Conservation (phyloP, 345 rosid genomes). For the Reutealis trisperma region DNA sequence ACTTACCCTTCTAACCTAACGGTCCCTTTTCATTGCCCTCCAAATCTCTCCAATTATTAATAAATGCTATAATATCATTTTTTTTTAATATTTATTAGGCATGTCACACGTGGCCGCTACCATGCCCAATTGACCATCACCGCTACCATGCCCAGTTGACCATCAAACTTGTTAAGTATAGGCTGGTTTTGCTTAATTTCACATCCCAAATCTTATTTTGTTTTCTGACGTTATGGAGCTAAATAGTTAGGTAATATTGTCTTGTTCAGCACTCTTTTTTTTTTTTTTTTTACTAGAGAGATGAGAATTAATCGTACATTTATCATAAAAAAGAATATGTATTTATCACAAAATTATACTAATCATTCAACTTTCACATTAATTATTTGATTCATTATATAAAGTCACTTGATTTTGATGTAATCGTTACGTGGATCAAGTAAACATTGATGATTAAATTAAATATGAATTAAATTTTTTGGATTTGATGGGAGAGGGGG, state of each 20-base stretch:
- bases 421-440: too few relatives aligned
- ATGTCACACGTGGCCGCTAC: not conserved
- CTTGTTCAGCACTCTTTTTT: too few relatives aligned
- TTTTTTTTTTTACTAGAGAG: too few relatives aligned
- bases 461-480: too few relatives aligned
- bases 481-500: too few relatives aligned
- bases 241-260: not conserved
- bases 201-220: not conserved
- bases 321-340: too few relatives aligned
- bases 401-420: too few relatives aligned
- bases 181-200: not conserved
- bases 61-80: not conserved
- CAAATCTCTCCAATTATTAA: not conserved
- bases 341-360: too few relatives aligned
- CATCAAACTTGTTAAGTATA: slow-evolving; percentile 8
- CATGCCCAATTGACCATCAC: not conserved
- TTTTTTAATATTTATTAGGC: not conserved
- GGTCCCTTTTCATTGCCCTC: slow-evolving; percentile 3
- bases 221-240: not conserved
- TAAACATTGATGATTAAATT: too few relatives aligned
- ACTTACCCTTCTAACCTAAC: slow-evolving; percentile 21
- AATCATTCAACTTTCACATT: not conserved
- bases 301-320: too few relatives aligned
- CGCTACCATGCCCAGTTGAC: too few relatives aligned
- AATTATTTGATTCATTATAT: not conserved